Conservation (phyloP, 257 asterid species). For the Solanum ahanhuiri region DNA sequence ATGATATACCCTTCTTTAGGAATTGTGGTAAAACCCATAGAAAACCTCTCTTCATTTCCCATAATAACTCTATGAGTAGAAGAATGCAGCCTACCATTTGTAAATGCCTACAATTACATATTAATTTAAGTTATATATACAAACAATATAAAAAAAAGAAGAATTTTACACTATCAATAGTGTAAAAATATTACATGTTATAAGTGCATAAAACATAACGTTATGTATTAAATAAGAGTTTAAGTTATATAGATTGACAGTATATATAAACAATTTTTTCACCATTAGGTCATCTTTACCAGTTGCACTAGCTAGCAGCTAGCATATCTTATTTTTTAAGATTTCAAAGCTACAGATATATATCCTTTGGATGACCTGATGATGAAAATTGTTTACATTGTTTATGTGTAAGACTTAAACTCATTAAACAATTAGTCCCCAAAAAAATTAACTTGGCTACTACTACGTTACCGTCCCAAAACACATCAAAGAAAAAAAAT, state of each 20-base stretch:
- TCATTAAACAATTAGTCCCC: neutral
- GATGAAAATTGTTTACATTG: neutral
- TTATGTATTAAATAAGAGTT: neutral
- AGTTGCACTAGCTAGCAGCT: neutral
- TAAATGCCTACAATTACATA: neutral
- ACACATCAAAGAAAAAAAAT: no score
- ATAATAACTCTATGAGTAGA: neutral
- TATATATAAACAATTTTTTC: no score
- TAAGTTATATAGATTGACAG: no score
- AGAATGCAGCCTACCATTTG: neutral
- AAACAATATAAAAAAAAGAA: neutral
- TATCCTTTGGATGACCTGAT: neutral
- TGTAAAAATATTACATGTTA: neutral
- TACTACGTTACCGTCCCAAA: neutral
- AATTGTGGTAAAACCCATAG: neutral
- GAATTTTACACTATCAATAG: neutral
- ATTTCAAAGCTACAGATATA: neutral
- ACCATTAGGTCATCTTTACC: neutral
- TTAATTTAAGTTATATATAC: neutral
- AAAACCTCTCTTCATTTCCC: neutral
- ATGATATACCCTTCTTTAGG: neutral
- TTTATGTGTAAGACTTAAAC: neutral
- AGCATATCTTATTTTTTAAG: neutral
- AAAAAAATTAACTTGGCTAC: neutral
- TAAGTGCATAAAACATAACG: neutral